Conservation (phyloP, 2,329 filamentous ascomycete species). For the Apiospora hydei region DNA sequence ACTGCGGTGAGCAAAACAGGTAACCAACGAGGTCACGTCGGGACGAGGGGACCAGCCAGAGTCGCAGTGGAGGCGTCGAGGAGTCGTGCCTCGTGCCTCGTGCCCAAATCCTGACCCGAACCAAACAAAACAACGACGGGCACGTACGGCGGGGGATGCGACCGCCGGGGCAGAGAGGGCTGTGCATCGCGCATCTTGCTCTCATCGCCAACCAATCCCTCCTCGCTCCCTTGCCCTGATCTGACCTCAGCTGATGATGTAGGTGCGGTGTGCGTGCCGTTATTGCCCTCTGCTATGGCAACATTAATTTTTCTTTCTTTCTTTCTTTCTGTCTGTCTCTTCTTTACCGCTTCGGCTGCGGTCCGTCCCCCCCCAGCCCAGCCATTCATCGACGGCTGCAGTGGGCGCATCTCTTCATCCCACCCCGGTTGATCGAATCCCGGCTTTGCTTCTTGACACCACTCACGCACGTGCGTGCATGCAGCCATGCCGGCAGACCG, state of each 20-base stretch:
- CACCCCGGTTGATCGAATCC: neutral
- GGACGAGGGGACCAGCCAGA: neutral
- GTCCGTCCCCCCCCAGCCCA: neutral
- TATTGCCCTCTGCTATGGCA: neutral
- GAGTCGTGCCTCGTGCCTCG: neutral
- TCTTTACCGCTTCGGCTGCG: neutral
- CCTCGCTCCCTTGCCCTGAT: neutral
- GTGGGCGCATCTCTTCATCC: neutral
- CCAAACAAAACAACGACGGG: neutral
- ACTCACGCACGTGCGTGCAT: conserved; percentile 3
- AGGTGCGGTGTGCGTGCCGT: conserved; percentile 4
- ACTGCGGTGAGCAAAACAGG: conserved; percentile 17
- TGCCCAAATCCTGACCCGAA: neutral
- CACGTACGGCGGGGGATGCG: neutral
- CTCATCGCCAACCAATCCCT: neutral
- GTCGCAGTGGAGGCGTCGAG: too few species aligned
- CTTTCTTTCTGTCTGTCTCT: neutral
- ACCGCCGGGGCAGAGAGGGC: conserved; percentile 1
- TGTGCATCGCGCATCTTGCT: conserved; percentile 10
- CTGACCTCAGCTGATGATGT: conserved; percentile 18
- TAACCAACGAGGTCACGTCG: neutral
- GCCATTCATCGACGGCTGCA: neutral
- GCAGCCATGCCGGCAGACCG: neutral
- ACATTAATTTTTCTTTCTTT: neutral
- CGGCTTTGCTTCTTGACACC: neutral